Evolutionary conservation across 768 basidiomycete genomes (phyloP).

Genomic region (Lentinula lateritia): DNA sequence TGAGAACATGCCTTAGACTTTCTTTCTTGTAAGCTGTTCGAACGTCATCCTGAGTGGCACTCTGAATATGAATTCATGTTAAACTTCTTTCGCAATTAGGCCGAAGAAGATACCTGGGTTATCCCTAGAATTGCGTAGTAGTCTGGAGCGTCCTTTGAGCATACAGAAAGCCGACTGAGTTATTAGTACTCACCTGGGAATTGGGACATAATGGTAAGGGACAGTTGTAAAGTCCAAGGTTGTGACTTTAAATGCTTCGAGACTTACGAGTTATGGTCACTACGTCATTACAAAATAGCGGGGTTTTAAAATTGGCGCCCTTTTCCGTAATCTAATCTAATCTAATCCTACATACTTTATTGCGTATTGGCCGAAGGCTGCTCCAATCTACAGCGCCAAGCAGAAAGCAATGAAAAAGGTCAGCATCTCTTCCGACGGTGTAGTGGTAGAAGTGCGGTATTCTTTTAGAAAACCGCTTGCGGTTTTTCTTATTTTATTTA

Average conservation of each 20-base stretch:
- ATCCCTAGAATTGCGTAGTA: constrained; percentile 1
- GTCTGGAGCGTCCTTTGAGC: background rate
- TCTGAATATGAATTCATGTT: constrained; percentile 17
- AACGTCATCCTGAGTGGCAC: constrained; percentile 65
- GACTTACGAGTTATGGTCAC: background rate
- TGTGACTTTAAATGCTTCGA: background rate
- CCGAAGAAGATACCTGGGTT: background rate
- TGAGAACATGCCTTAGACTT: constrained; percentile 53
- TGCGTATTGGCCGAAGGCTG: too few relatives aligned
- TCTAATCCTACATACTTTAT: too few relatives aligned
- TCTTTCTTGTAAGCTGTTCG: constrained; percentile 76
- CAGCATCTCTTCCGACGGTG: too few relatives aligned
- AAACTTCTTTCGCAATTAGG: too few relatives aligned
- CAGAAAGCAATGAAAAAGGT: too few relatives aligned
- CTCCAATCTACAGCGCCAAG: too few relatives aligned
- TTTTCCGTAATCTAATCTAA: too few relatives aligned
- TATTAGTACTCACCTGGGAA: background rate
- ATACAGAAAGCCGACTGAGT: background rate
- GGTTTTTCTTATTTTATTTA: too few relatives aligned
- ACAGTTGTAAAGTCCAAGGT: background rate
- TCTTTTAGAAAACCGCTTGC: too few relatives aligned
- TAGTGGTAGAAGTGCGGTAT: too few relatives aligned
- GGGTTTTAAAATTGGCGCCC: too few relatives aligned
- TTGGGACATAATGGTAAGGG: background rate
- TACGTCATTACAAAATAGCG: background rate